Percentiles rank a stretch among this genome's conserved stretches.
phyloP scores from a whole-genome alignment of 768 basidiomycete genomes.

The Auricularia auricula-judae region DNA sequence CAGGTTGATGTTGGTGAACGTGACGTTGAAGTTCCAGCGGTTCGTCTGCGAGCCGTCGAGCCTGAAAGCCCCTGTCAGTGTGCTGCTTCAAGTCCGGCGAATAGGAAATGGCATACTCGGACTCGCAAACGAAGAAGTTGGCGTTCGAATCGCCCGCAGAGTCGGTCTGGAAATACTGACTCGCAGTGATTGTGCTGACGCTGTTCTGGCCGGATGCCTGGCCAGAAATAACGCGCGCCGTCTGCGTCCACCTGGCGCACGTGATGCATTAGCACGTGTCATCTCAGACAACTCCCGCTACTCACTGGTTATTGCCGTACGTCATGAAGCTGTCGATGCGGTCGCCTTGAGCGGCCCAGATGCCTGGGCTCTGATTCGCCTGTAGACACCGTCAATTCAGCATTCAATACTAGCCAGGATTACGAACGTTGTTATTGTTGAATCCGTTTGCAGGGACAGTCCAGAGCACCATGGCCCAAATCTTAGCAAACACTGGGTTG shows the following conservation, averaged over 20 bases:
- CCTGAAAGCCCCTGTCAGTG: neutral
- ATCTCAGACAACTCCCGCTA: neutral
- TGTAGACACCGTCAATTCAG: neutral
- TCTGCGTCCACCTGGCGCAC: neutral
- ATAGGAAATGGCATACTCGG: neutral
- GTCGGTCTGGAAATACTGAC: slow-evolving; percentile 1
- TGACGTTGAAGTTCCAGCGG: slow-evolving; percentile 3
- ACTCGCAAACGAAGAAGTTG: slow-evolving; percentile 3
- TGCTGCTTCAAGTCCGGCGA: neutral
- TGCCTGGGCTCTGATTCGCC: neutral
- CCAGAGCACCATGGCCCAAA: slow-evolving; percentile 1
- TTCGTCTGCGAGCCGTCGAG: neutral
- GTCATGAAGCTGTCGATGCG: neutral
- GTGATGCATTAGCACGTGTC: neutral
- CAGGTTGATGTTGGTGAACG: slow-evolving; percentile 1
- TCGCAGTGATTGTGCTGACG: neutral
- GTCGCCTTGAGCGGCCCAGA: slow-evolving; percentile 1
- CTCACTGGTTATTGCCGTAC: neutral
- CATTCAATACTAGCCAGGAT: neutral
- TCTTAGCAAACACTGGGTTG: neutral
- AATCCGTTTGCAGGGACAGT: neutral
- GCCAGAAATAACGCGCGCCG: slow-evolving; percentile 1
- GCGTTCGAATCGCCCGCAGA: neutral
- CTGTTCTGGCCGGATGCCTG: neutral
- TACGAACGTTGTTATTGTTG: slow-evolving; percentile 1